phyloP scores from a whole-genome alignment of 2,329 filamentous ascomycete genomes.

The Clarireedia hainanense region DNA sequence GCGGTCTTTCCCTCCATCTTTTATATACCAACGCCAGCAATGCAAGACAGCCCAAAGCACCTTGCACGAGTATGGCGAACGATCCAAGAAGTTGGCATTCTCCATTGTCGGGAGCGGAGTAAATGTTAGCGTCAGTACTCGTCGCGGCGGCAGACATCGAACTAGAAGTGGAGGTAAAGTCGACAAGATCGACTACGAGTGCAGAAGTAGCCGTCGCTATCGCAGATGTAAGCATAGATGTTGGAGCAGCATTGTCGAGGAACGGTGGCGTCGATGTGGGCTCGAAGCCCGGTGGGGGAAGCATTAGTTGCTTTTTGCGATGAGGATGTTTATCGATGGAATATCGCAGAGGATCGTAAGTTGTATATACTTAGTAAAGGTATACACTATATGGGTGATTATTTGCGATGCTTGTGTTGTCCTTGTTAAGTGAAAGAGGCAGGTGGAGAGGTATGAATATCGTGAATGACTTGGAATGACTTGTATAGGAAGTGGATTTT shows the following conservation, averaged over 20 bases:
- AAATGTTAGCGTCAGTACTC: background rate
- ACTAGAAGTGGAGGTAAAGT: constrained; percentile 24
- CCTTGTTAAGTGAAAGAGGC: background rate
- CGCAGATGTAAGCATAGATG: constrained; percentile 17
- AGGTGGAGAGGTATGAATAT: background rate
- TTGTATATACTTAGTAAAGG: background rate
- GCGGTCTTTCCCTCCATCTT: constrained; percentile 83
- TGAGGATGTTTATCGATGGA: background rate
- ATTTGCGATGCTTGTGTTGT: background rate
- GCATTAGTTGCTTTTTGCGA: constrained; percentile 18
- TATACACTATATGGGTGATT: background rate
- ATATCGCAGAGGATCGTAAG: background rate
- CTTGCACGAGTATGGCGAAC: constrained; percentile 87
- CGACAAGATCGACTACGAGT: constrained; percentile 26
- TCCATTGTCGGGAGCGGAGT: constrained; percentile 39
- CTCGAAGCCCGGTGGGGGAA: constrained; percentile 26
- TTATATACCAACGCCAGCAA: constrained; percentile 86
- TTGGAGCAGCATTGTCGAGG: constrained; percentile 19
- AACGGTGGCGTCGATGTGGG: constrained; percentile 16
- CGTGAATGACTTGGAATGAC: background rate
- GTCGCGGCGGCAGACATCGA: constrained; percentile 11
- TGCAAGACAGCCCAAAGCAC: constrained; percentile 74
- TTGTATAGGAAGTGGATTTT: background rate
- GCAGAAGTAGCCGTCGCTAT: constrained; percentile 22
- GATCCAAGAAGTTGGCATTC: constrained; percentile 84